Evolutionary conservation across 257 asterid genomes (phyloP).

Genomic region (Solanum rostratum): DNA sequence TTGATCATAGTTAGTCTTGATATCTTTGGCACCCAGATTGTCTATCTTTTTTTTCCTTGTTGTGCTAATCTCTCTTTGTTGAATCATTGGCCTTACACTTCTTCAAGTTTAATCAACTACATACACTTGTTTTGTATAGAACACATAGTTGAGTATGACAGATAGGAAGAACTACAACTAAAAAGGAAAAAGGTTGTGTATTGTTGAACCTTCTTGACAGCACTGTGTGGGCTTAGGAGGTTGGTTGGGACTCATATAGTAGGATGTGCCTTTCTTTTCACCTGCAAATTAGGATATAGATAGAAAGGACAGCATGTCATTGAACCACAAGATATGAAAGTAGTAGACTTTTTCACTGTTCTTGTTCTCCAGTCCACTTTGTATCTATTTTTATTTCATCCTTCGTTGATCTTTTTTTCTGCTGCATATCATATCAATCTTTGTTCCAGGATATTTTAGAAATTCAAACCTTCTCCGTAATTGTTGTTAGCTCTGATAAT

Average conservation of each 20-base stretch:
- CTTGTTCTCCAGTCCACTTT: not conserved
- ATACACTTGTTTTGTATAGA: not conserved
- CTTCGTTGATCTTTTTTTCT: not conserved
- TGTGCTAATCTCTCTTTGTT: not conserved
- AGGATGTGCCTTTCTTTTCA: not conserved
- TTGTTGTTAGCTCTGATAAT: slow-evolving; percentile 5
- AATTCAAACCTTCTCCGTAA: not conserved
- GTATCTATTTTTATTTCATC: not conserved
- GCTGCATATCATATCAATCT: not conserved
- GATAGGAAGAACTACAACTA: not conserved
- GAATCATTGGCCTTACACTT: not conserved
- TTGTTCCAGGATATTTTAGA: not conserved
- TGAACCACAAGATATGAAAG: not conserved
- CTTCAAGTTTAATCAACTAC: not conserved
- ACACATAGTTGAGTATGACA: not conserved
- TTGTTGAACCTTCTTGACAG: not conserved
- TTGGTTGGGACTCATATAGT: not conserved
- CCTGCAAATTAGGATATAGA: not conserved
- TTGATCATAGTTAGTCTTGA: not conserved
- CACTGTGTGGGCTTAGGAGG: not conserved
- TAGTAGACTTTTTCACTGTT: not conserved
- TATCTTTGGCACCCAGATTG: not conserved
- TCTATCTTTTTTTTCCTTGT: not conserved
- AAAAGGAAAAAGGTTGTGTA: not conserved
- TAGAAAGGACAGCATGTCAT: not conserved